phyloP scores from a whole-genome alignment of 2,329 filamentous ascomycete species.

The Hypoxylon sp. region DNA sequence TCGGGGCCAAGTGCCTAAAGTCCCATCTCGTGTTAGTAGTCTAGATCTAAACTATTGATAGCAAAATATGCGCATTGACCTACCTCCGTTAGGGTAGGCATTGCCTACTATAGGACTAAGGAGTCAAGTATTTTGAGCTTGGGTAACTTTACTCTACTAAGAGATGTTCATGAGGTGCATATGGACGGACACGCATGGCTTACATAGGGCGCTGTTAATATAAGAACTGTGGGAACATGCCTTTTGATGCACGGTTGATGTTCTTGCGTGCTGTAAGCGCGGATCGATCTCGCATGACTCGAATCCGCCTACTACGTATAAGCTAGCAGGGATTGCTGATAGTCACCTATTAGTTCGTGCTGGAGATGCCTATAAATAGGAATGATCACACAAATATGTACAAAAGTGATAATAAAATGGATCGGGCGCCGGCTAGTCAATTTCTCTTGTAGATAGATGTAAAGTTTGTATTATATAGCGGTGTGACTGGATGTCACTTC shows the following conservation, averaged over 20 bases:
- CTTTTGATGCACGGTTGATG: conserved; percentile 1
- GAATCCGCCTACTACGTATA: conserved; percentile 14
- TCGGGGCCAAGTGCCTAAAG: conserved; percentile 34
- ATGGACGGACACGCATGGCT: conserved; percentile 9
- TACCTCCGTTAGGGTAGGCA: conserved; percentile 38
- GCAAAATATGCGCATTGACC: background rate
- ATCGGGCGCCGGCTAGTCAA: background rate
- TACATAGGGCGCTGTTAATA: background rate
- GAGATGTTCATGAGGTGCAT: background rate
- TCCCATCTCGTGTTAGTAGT: conserved; percentile 16
- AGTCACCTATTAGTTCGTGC: no score
- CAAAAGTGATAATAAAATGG: background rate
- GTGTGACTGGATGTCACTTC: no score
- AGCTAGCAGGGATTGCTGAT: conserved; percentile 22
- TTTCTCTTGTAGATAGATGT: no score
- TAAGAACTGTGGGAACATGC: background rate
- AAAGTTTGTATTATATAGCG: no score
- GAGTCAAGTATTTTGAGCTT: background rate
- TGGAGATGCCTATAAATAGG: background rate
- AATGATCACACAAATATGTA: background rate
- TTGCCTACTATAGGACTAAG: background rate
- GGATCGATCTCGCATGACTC: conserved; percentile 13
- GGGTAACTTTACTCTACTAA: background rate
- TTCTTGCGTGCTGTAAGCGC: background rate
- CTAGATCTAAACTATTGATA: background rate